A percentile compares a stretch with the other conserved stretches of the same genome.
Conservation (phyloP, 78 protist genomes). For the Speleostelium caveatum region DNA sequence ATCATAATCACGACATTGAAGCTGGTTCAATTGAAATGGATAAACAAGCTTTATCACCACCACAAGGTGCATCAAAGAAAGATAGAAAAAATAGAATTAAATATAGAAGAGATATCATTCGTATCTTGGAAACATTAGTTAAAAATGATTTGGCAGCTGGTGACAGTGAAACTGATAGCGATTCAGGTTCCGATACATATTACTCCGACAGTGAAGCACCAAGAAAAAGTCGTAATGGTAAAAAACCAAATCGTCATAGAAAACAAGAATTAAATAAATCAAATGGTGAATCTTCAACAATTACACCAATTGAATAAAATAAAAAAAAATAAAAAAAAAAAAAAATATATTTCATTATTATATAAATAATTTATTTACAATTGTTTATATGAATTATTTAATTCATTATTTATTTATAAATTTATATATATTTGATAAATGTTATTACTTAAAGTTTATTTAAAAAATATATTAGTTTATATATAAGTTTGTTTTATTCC, state of each 20-base stretch:
- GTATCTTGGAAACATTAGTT: conserved; percentile 38
- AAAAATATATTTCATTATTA: too few species aligned
- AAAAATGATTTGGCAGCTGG: neutral
- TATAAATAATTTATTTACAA: too few species aligned
- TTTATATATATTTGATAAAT: too few species aligned
- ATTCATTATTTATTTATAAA: too few species aligned
- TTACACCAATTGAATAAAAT: too few species aligned
- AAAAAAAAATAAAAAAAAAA: too few species aligned
- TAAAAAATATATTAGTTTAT: too few species aligned
- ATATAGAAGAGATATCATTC: conserved; percentile 24
- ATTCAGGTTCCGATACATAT: neutral
- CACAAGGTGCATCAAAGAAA: neutral
- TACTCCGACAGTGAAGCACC: neutral
- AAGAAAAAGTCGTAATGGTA: neutral
- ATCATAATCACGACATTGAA: neutral
- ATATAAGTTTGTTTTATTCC: too few species aligned
- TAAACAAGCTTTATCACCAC: neutral
- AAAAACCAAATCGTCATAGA: neutral
- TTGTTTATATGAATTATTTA: too few species aligned
- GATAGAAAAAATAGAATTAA: too few species aligned
- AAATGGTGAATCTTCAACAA: too few species aligned
- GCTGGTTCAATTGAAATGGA: conserved; percentile 37
- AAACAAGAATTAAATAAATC: neutral
- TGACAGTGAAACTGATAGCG: neutral
- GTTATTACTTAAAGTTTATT: too few species aligned